Base-by-base conservation (phyloP, 202 grass and related monocot species). In the Hordeum pubiflorum region DNA sequence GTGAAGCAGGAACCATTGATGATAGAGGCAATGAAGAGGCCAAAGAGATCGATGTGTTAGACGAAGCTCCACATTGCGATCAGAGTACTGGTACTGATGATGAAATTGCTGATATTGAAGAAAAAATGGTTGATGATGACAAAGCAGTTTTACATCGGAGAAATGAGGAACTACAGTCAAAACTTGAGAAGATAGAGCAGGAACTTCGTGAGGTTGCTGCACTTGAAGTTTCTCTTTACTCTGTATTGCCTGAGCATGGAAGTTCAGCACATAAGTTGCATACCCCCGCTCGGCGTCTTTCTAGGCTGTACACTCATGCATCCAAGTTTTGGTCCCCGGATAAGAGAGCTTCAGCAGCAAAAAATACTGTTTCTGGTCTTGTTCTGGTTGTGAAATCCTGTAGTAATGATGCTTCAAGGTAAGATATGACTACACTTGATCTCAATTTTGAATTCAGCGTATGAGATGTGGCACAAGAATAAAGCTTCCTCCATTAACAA, bases 401-500 rank as follows among this genome's bases (percentile, higher is more conserved):
- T 76, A 90, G 96, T 52, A 99, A 90, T 82, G 96, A 99, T 83
- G 88, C 94, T 67, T 87, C 96, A 76, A 99, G 96, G 96, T 97
- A 97, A 69, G 79, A 69, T 37, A 69, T 21, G 10, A 39, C 34
- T 81, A 21, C 7, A 5, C 31, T 81, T 82, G 43, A 65, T 79
- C 10, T 43, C 71, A 72, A 27, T 33, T 85, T 85, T 32, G 7
- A 11, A 39, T 71, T 77, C 72, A 82, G 14, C 31, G 62, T 61
- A 83, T 75, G 38, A 17, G 36, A 79, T 79, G 77, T 75, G 13
- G 8, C 29, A 72, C 79, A 43, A 58, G 5, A 21, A 76, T 58
- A 55, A 76, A 85, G 33, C 60, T 56, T 50, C n/a, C 69, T 64
- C 9, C 27, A 77, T 75, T 87, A 76, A 92, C 64, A 85, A 83